phyloP scores from a whole-genome alignment of 2,329 filamentous ascomycete genomes.

The Ambrosiella cleistominuta region DNA sequence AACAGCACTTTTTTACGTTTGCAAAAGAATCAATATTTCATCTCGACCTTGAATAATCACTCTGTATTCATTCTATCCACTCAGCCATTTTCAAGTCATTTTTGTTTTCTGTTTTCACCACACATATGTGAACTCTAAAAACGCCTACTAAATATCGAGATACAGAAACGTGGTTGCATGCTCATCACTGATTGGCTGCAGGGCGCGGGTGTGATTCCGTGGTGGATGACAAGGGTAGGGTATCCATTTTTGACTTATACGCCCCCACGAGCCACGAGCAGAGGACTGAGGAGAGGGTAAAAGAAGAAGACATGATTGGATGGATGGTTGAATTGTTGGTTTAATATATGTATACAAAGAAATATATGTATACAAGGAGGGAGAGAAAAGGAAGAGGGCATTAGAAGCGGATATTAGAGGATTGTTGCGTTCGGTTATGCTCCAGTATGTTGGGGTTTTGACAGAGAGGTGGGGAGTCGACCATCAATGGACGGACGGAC shows the following conservation, averaged over 20 bases:
- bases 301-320: too few relatives aligned
- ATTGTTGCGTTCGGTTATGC: too few relatives aligned
- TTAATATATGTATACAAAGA: too few relatives aligned
- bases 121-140: not conserved
- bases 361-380: too few relatives aligned
- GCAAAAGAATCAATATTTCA: not conserved
- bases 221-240: not conserved
- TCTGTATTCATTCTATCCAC: not conserved
- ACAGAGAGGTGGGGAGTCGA: too few relatives aligned
- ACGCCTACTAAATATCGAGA: not conserved
- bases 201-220: not conserved
- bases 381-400: too few relatives aligned
- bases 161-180: slow-evolving; percentile 2
- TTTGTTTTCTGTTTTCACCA: not conserved
- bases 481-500: too few relatives aligned
- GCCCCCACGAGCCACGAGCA: not conserved
- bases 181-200: not conserved
- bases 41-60: not conserved
- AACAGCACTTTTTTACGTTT: not conserved
- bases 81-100: not conserved
- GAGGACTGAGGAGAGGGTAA: too few relatives aligned
- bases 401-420: too few relatives aligned
- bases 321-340: too few relatives aligned
- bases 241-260: slow-evolving; percentile 4
- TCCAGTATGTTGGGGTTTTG: too few relatives aligned